These are phyloP conservation scores for Carpediemonas membranifera DNA, from an alignment of 78 protist species.

Conservation along the genomic window DNA sequence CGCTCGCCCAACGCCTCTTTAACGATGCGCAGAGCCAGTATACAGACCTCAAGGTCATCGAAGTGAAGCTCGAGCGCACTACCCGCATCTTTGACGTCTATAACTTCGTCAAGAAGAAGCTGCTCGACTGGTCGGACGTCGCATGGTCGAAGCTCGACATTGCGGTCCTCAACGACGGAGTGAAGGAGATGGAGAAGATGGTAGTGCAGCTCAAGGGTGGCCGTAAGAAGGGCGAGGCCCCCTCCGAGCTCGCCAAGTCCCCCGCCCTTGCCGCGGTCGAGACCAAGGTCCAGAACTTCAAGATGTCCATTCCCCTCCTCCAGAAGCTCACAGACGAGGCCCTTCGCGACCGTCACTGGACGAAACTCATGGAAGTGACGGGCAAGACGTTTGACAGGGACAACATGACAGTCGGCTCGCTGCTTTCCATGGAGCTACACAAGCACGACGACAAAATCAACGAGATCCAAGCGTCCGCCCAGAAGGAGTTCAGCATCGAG, in stretches of 20 bases:
- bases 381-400: constrained; percentile 24
- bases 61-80: constrained; percentile 8
- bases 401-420: constrained; percentile 6
- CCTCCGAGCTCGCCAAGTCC: too few relatives aligned
- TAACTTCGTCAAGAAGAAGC: constrained; percentile 12
- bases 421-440: constrained; percentile 42
- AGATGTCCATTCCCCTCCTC: constrained; percentile 56
- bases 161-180: constrained; percentile 26
- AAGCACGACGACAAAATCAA: constrained; percentile 36
- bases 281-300: too few relatives aligned
- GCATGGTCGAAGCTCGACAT: constrained; percentile 60
- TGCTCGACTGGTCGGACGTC: constrained; percentile 49
- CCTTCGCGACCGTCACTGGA: constrained; percentile 74
- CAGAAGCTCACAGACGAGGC: constrained; percentile 52
- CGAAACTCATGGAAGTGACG: constrained; percentile 46
- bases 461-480: constrained; percentile 38
- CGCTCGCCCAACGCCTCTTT: constrained; percentile 62
- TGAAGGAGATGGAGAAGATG: constrained; percentile 22
- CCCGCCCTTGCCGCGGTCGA: too few relatives aligned
- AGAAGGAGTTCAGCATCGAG: constrained; percentile 62
- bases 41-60: constrained; percentile 36
- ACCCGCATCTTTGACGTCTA: constrained; percentile 35
- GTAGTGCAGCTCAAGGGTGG: too few relatives aligned
- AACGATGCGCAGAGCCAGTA: constrained; percentile 38
- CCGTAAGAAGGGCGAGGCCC: too few relatives aligned